Percentiles rank a stretch among this genome's conserved stretches.
These are phyloP conservation scores for Rhododendron molle DNA, from an alignment of 148 eudicot species.

Conservation along the genomic window DNA sequence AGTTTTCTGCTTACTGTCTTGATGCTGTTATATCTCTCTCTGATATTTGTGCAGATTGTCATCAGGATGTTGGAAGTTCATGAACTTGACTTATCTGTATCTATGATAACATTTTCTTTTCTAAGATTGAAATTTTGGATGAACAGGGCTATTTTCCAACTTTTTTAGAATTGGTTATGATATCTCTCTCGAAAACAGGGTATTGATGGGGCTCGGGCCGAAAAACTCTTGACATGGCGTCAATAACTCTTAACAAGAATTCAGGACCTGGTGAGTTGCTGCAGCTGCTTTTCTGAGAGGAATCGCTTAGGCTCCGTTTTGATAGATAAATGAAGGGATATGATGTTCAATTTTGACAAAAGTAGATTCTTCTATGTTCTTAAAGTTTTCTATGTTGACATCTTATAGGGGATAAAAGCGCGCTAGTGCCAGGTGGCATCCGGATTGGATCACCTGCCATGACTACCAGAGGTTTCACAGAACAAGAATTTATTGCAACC, in stretches of 20 bases:
- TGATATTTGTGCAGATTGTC: neutral
- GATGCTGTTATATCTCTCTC: neutral
- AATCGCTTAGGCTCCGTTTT: too few relatives aligned
- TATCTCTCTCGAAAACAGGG: conserved; percentile 30
- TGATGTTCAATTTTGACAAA: too few relatives aligned
- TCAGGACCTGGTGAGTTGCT: conserved; percentile 64
- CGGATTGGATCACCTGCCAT: conserved; percentile 86
- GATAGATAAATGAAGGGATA: too few relatives aligned
- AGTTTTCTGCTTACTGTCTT: conserved; percentile 5
- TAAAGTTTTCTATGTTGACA: conserved; percentile 37
- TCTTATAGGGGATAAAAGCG: conserved; percentile 76
- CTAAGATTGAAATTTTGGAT: neutral
- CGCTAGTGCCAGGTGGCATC: conserved; percentile 79
- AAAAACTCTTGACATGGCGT: conserved; percentile 81
- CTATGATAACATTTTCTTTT: too few relatives aligned
- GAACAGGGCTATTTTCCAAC: neutral
- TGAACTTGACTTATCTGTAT: too few relatives aligned
- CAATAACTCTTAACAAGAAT: conserved; percentile 80
- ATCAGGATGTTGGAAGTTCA: neutral
- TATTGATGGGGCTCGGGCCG: conserved; percentile 74
- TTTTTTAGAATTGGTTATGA: neutral
- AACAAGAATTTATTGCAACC: conserved; percentile 55
- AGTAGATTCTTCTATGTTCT: conserved; percentile 11
- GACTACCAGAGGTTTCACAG: conserved; percentile 81
- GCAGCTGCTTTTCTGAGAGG: neutral